A percentile compares a stretch with the other conserved stretches of the same genome.
These are phyloP conservation scores for Pythium plurisporium DNA, from an alignment of 352 stramenopile genomes.

Conservation along the genomic window DNA sequence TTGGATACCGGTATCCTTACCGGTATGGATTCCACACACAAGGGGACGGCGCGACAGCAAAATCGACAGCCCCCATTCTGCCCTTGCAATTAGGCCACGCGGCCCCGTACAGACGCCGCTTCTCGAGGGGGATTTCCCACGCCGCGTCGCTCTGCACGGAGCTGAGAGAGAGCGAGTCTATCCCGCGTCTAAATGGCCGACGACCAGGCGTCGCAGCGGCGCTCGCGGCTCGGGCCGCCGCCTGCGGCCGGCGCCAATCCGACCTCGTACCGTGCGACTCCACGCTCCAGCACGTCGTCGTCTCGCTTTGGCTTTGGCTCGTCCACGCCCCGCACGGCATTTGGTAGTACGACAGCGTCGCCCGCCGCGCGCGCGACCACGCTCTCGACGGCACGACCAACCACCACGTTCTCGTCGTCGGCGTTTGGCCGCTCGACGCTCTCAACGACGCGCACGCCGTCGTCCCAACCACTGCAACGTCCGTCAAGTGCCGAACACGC, in stretches of 20 bases:
- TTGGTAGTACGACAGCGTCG: background rate
- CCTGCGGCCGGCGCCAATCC: background rate
- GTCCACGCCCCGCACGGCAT: background rate
- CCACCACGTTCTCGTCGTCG: conserved; percentile 19
- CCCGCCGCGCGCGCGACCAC: conserved; percentile 1
- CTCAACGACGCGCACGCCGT: background rate
- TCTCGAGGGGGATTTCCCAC: too few species aligned
- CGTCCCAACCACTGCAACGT: conserved; percentile 21
- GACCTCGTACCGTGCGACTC: background rate
- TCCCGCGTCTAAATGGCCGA: conserved; percentile 8
- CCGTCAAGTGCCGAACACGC: conserved; percentile 38
- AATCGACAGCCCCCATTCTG: background rate
- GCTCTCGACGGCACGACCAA: background rate
- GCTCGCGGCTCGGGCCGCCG: conserved; percentile 17
- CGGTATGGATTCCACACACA: background rate
- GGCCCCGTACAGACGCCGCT: too few species aligned
- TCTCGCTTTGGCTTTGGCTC: conserved; percentile 18
- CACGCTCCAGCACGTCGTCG: background rate
- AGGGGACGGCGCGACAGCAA: background rate
- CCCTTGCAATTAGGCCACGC: conserved; percentile 9
- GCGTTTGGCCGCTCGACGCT: conserved; percentile 14
- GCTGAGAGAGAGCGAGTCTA: background rate
- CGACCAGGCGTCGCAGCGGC: conserved; percentile 14
- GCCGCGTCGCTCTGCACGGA: too few species aligned
- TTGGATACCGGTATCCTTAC: conserved; percentile 6